Conservation (phyloP, 2,329 filamentous ascomycete genomes). For the Colletotrichum gigasporum region DNA sequence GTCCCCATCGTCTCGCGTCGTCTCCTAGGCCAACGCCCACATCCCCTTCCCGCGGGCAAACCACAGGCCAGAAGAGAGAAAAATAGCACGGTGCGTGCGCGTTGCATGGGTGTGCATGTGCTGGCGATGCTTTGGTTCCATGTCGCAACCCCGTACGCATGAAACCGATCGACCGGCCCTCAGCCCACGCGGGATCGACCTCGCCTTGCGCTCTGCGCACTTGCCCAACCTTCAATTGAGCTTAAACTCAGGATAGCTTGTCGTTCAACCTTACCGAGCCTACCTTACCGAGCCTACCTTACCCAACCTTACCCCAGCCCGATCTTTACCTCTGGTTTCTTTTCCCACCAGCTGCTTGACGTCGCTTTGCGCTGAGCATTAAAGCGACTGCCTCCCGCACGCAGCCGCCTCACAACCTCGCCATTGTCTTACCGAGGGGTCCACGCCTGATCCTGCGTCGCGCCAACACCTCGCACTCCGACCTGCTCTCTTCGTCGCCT, state of each 20-base stretch:
- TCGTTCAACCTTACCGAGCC: background rate
- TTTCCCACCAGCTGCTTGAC: background rate
- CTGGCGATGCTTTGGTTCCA: conserved; percentile 26
- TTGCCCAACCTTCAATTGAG: conserved; percentile 17
- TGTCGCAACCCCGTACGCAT: conserved; percentile 27
- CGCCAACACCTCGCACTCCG: background rate
- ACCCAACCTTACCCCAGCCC: conserved; percentile 5
- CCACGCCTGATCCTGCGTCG: background rate
- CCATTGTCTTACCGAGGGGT: background rate
- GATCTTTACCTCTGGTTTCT: background rate
- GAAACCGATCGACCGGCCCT: conserved; percentile 21
- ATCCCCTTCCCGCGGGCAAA: conserved; percentile 3
- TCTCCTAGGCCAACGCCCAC: conserved; percentile 6
- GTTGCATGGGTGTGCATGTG: conserved; percentile 7
- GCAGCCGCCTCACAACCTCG: background rate
- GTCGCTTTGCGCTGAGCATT: background rate
- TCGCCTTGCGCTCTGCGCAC: too few species aligned
- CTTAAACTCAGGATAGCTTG: conserved; percentile 17
- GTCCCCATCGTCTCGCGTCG: conserved; percentile 20
- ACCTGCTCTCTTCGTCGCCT: background rate
- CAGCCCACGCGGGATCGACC: conserved; percentile 16
- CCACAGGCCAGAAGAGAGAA: background rate
- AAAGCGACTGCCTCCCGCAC: background rate
- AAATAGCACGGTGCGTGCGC: conserved; percentile 8
- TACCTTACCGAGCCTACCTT: too few species aligned